Base-by-base conservation (phyloP, 2,329 filamentous ascomycete species). In the Trichoderma atrobrunneum region DNA sequence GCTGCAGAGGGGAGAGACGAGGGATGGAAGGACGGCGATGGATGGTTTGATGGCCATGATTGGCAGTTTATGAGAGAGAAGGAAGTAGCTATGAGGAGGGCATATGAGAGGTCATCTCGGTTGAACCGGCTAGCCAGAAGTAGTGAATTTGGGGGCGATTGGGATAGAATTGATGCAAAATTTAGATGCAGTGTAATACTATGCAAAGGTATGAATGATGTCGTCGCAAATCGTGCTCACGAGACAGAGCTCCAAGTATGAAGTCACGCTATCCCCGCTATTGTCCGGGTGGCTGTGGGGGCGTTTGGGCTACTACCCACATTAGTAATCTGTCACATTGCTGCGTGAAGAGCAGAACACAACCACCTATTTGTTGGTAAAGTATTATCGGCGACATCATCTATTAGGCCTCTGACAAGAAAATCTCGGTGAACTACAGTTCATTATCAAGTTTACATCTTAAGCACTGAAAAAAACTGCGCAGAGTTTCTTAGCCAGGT, bases 21-120 rank as follows among this genome's bases (percentile, higher is more conserved):
- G 12, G 12, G 59, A 59, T 18, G 64, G 48, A 24, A 64, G 59
- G 32, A 57, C 12, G 66, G 48, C 24, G 39, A 48, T 16, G 21
- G 60, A 26, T 36, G 71, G 59, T 21, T 72, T 72, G 39, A 66
- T 60, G 51, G 66, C 66, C 71, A 72, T 72, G 48, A 5, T 65
- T 10, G 34, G 8, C 5, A 43, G 26, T 57, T 18, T 43, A 30
- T 32, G 32, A 18, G 8, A 30, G 14, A 10, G 16, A 43, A 4
- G 18, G 14, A 14, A 24, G 8, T n/a, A 54, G 28, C 3, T 54
- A 18, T 54, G 21, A 34, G 54, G 14, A 28, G 24, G 10, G 18
- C 2, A 51, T 24, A 1, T 21, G 34, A 54, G 30, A 26, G 56
- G 10, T 11, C 51, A 59, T 68, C 5, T 34, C 21, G n/a, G 3